Evolutionary conservation across 83 land plant genomes (phyloP).

Genomic region (Larix sibirica): DNA sequence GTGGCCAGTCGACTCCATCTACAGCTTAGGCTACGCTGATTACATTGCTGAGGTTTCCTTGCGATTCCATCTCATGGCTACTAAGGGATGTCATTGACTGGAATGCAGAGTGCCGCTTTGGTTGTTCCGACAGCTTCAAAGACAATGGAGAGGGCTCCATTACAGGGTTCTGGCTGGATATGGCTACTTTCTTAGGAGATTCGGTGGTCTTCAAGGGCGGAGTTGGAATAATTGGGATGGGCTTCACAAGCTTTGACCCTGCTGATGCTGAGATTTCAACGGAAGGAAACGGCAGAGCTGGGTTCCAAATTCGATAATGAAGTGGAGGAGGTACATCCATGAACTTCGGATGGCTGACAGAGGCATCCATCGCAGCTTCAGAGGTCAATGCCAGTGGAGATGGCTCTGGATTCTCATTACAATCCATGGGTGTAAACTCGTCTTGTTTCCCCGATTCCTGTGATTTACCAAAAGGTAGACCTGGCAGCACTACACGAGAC

Average conservation of each 20-base stretch:
- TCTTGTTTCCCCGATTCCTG: conserved; percentile 6
- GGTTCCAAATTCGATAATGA: conserved; percentile 33
- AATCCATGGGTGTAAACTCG: background rate
- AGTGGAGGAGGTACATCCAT: conserved; percentile 27
- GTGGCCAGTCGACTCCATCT: background rate
- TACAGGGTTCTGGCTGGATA: conserved; percentile 2
- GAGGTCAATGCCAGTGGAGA: background rate
- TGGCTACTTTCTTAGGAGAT: conserved; percentile 28
- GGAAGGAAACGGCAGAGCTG: background rate
- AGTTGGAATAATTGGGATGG: conserved; percentile 39
- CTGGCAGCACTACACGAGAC: conserved; percentile 11
- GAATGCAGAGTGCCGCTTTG: conserved; percentile 58
- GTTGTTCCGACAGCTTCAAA: conserved; percentile 30
- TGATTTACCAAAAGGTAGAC: conserved; percentile 1
- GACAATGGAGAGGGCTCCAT: conserved; percentile 42
- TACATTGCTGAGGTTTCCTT: conserved; percentile 16
- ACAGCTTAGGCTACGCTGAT: conserved; percentile 15
- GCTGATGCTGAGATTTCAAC: conserved; percentile 23
- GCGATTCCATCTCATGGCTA: conserved; percentile 24
- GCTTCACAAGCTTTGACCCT: conserved; percentile 47
- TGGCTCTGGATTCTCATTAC: conserved; percentile 18
- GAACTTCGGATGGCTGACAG: background rate
- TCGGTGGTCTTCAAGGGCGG: conserved; percentile 44
- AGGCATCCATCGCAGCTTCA: conserved; percentile 18
- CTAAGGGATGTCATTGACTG: conserved; percentile 36